A percentile compares a stretch with the other conserved stretches of the same genome.
Conservation (phyloP, 305 asterid species). For the Fraxinus sp. region DNA sequence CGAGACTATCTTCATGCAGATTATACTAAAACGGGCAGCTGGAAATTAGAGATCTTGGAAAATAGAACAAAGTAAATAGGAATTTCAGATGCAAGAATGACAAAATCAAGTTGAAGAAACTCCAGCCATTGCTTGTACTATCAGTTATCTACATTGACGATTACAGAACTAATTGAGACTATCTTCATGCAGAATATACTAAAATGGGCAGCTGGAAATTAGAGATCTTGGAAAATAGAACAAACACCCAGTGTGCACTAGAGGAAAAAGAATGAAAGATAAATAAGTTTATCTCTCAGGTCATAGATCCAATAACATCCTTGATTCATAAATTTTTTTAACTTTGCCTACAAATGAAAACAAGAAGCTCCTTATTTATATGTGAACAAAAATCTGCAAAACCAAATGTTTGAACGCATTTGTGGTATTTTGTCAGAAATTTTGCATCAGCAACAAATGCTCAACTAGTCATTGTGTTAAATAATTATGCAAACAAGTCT, state of each 20-base stretch:
- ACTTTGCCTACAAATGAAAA: not conserved
- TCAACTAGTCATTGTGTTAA: not conserved
- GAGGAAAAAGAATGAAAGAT: not conserved
- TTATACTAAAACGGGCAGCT: not conserved
- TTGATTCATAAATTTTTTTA: not conserved
- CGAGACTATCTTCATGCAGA: not conserved
- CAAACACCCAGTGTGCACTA: not conserved
- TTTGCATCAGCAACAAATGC: not conserved
- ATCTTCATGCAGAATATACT: not conserved
- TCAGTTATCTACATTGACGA: not conserved
- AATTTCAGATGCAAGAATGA: not conserved
- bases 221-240: not conserved
- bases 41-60: conserved; percentile 3
- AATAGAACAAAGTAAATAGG: not conserved
- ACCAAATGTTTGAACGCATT: not conserved
- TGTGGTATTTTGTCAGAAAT: not conserved
- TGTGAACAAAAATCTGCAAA: not conserved
- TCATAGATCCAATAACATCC: conserved; percentile 11
- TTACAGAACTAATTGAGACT: not conserved
- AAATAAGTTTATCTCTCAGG: not conserved
- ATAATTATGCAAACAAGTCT: not conserved
- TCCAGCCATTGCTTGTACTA: not conserved
- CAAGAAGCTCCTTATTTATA: not conserved
- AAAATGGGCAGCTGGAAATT: not conserved
- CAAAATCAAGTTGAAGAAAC: not conserved